These are phyloP conservation scores for Crithidia acanthocephali DNA, from an alignment of 208 protist genomes.

Conservation along the genomic window DNA sequence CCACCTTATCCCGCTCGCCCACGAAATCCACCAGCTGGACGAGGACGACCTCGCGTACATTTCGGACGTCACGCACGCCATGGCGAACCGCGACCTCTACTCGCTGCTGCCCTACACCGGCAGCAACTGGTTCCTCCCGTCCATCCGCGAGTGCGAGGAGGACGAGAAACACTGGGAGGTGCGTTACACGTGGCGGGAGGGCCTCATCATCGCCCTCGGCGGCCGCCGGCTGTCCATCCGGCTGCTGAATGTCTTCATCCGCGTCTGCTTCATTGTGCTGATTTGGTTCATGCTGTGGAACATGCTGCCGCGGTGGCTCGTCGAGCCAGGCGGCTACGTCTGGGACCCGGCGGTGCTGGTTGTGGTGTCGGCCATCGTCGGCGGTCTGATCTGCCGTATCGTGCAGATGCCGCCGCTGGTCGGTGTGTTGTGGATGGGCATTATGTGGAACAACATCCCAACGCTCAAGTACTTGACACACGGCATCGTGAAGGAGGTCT, in stretches of 20 bases:
- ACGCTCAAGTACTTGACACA: slow-evolving; percentile 60
- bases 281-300: slow-evolving; percentile 76
- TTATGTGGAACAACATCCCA: slow-evolving; percentile 87
- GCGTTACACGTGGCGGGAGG: slow-evolving; percentile 44
- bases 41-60: slow-evolving; percentile 60
- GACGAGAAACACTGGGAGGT: slow-evolving; percentile 53
- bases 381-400: slow-evolving; percentile 71
- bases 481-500: slow-evolving; percentile 57
- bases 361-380: slow-evolving; percentile 64
- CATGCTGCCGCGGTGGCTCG: slow-evolving; percentile 59
- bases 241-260: slow-evolving; percentile 68
- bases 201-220: slow-evolving; percentile 51
- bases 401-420: slow-evolving; percentile 81
- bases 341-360: slow-evolving; percentile 75
- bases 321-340: slow-evolving; percentile 75
- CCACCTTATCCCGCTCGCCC: slow-evolving; percentile 58
- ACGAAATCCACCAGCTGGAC: slow-evolving; percentile 56
- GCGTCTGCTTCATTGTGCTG: slow-evolving; percentile 58
- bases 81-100: slow-evolving; percentile 69
- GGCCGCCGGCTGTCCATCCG: slow-evolving; percentile 58
- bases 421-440: slow-evolving; percentile 78
- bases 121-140: slow-evolving; percentile 77
- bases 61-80: slow-evolving; percentile 51
- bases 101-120: slow-evolving; percentile 77
- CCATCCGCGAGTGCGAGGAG: slow-evolving; percentile 46